These are phyloP conservation scores for Elaeis oleifera DNA, from an alignment of 202 grass and related monocot species.

Conservation along the genomic window DNA sequence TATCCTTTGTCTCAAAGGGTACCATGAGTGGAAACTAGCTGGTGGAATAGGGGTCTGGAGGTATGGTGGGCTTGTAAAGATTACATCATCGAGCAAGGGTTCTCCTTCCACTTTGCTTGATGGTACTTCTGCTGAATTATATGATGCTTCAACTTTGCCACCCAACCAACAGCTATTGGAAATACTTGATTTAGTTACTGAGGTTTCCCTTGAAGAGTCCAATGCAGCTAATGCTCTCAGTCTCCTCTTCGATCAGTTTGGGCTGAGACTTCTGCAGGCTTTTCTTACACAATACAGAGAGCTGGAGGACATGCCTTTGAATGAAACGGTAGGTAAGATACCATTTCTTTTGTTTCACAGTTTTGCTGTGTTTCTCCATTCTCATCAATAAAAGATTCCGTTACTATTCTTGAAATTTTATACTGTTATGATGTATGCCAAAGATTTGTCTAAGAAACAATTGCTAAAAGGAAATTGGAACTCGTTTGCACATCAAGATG, in stretches of 20 bases:
- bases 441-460: too few species aligned
- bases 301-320: constrained; percentile 41
- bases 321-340: constrained; percentile 82
- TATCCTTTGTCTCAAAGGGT: constrained; percentile 76
- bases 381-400: background rate
- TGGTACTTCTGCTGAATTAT: constrained; percentile 6
- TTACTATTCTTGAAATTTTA: too few species aligned
- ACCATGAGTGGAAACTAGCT: constrained; percentile 73
- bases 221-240: constrained; percentile 37
- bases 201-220: constrained; percentile 63
- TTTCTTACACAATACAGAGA: constrained; percentile 55
- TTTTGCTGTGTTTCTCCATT: background rate
- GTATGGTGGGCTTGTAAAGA: constrained; percentile 71
- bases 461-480: too few species aligned
- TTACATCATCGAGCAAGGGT: constrained; percentile 45
- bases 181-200: constrained; percentile 56
- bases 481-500: too few species aligned
- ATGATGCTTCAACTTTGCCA: constrained; percentile 18
- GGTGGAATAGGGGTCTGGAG: constrained; percentile 77
- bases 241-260: constrained; percentile 53
- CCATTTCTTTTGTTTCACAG: constrained; percentile 5
- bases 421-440: too few species aligned
- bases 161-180: constrained; percentile 61
- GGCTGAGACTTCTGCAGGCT: constrained; percentile 44
- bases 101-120: constrained; percentile 31